Evolutionary conservation across 108 stramenopile species (phyloP).

Genomic region (Skeletonema menzelii): DNA sequence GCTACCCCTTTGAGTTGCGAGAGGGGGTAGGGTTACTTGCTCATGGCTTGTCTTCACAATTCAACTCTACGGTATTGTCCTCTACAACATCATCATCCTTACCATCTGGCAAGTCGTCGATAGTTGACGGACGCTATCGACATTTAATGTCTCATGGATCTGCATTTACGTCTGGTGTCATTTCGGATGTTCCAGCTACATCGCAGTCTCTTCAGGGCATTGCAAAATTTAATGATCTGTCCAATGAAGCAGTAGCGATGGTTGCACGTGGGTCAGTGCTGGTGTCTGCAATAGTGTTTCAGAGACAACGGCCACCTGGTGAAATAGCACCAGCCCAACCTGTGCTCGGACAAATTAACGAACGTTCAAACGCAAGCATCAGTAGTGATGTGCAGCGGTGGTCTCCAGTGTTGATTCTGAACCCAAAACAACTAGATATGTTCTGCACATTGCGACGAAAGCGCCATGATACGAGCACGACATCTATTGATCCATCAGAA

Average conservation of each 20-base stretch:
- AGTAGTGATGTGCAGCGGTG: slow-evolving; percentile 17
- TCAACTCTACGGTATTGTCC: not conserved
- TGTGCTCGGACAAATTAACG: not conserved
- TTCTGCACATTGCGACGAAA: slow-evolving; percentile 39
- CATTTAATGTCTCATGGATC: slow-evolving; percentile 51
- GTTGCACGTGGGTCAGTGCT: slow-evolving; percentile 54
- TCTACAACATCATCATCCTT: slow-evolving; percentile 6
- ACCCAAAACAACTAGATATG: slow-evolving; percentile 50
- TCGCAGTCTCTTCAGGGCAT: slow-evolving; percentile 53
- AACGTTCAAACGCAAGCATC: not conserved
- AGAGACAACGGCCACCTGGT: slow-evolving; percentile 19
- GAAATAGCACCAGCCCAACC: not conserved
- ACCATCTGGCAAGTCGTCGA: slow-evolving; percentile 15
- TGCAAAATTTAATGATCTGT: slow-evolving; percentile 38
- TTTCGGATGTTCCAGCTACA: slow-evolving; percentile 59
- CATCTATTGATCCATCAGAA: not conserved
- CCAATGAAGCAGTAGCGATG: slow-evolving; percentile 55
- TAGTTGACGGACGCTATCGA: slow-evolving; percentile 36
- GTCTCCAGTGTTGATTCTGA: slow-evolving; percentile 54
- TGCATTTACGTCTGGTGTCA: slow-evolving; percentile 63
- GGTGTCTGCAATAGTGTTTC: slow-evolving; percentile 51
- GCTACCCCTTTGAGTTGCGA: slow-evolving; percentile 39
- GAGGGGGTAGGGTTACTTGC: slow-evolving; percentile 45
- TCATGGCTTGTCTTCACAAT: slow-evolving; percentile 10
- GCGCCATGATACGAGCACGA: not conserved